These are phyloP conservation scores for Pyrenophora seminiperda DNA, from an alignment of 2,329 filamentous ascomycete species.

Conservation along the genomic window DNA sequence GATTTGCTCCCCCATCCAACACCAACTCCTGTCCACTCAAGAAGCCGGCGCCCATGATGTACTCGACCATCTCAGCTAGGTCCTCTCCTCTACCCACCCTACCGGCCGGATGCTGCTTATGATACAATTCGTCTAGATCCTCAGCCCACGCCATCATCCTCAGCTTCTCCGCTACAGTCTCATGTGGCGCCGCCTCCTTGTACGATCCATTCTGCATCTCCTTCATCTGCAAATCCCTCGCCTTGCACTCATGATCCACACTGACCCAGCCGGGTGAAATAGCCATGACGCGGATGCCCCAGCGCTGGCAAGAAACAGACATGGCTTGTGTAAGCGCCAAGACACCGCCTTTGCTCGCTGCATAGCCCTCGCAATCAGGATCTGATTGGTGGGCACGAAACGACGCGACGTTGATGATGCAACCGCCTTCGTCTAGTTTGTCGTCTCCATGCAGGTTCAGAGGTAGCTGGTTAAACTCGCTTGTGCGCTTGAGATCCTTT, in stretches of 20 bases:
- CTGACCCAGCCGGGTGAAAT: constrained; percentile 59
- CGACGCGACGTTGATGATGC: constrained; percentile 54
- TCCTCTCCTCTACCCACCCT: constrained; percentile 58
- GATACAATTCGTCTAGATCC: constrained; percentile 52
- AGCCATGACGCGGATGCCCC: constrained; percentile 54
- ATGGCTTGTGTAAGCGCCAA: constrained; percentile 56
- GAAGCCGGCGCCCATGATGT: constrained; percentile 48
- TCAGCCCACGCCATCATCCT: constrained; percentile 50
- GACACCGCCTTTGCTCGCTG: constrained; percentile 57
- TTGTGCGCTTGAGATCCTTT: constrained; percentile 26
- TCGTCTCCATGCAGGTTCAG: constrained; percentile 27
- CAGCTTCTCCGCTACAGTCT: constrained; percentile 18
- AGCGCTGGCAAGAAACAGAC: constrained; percentile 52
- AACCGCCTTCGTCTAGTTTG: constrained; percentile 32
- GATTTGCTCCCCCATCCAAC: constrained; percentile 29
- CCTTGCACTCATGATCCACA: constrained; percentile 51
- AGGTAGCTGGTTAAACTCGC: constrained; percentile 28
- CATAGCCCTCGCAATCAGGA: constrained; percentile 56
- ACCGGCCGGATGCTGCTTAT: constrained; percentile 56
- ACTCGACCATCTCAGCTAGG: constrained; percentile 50
- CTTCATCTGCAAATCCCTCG: constrained; percentile 48
- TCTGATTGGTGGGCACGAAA: constrained; percentile 58
- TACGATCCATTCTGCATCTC: constrained; percentile 23
- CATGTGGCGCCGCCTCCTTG: constrained; percentile 24
- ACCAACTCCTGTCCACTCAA: constrained; percentile 45